Base-by-base conservation (phyloP, 208 protist species). In the Crithidia thermophila region DNA sequence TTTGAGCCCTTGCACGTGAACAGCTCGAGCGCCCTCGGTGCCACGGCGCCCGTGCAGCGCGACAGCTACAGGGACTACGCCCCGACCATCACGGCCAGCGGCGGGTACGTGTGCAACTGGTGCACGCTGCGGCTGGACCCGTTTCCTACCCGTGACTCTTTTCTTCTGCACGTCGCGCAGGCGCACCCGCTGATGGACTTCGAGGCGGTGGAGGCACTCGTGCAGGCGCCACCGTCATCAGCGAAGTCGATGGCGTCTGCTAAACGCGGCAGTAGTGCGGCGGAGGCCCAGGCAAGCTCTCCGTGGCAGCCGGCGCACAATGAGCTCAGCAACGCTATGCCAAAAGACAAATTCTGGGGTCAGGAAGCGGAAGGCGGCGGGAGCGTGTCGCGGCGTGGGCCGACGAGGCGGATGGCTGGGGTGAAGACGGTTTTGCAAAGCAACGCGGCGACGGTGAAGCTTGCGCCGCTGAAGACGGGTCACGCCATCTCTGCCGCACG, bases 41-140 rank as follows among this genome's bases (percentile, higher is more conserved):
- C 23, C n/a, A n/a, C n/a, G n/a, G n/a, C n/a, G n/a, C n/a, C n/a
- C n/a, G n/a, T n/a, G n/a, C n/a, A n/a, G 3, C 7, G 25, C 16
- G 34, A 60, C 11, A 36, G 34, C 27, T 27, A 60, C 14, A 63
- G 50, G 2, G 16, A 49, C 6, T 55, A 50, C 20, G 40, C 91
- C 36, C 91, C 91, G 10, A 96, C 88, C 2, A 50, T 94, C 34
- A 75, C 79, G 2, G 72, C 71, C 0, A 28, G 57, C 5, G 91
- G 91, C 27, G 39, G 33, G 11, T 96, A 94, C 72, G 60, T 82
- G 20, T 96, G 91, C 79, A 91, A 96, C 58, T 94, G 88, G 88
- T 96, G 91, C 62, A 73, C 79, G 16, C 23, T 73, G 11, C 53
- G 60, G 39, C 52, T 55, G 9, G 67, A 65, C 16, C 47, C 75